Percentiles rank a stretch among this genome's conserved stretches.
Evolutionary conservation across 768 basidiomycete genomes (phyloP).

Genomic region (Mycena epipterygia): DNA sequence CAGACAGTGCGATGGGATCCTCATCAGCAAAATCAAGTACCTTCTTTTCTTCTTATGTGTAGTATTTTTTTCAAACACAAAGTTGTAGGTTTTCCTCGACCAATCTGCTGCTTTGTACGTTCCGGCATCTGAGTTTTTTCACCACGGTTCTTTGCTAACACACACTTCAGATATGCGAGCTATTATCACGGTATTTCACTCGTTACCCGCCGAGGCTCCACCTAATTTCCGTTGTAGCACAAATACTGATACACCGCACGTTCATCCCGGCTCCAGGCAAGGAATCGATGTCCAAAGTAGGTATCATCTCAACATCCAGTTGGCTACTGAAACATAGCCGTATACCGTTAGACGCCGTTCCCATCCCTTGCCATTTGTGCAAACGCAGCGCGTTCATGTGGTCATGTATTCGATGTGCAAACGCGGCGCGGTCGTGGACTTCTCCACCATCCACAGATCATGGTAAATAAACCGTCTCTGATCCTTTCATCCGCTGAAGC

Average conservation of each 20-base stretch:
- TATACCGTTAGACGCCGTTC: constrained; percentile 57
- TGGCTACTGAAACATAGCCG: constrained; percentile 32
- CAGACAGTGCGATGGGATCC: constrained; percentile 32
- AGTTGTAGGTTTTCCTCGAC: constrained; percentile 22
- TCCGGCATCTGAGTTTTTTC: not conserved
- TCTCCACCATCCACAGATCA: not conserved
- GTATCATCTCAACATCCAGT: not conserved
- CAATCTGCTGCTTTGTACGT: constrained; percentile 31
- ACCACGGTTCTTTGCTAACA: not conserved
- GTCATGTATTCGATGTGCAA: constrained; percentile 60
- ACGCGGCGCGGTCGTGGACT: constrained; percentile 41
- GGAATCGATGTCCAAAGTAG: not conserved
- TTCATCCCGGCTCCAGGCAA: constrained; percentile 24
- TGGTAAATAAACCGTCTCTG: constrained; percentile 19
- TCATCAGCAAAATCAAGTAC: constrained; percentile 22
- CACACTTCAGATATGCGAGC: constrained; percentile 11
- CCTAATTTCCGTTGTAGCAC: not conserved
- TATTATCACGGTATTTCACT: constrained; percentile 30
- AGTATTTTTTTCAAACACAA: not conserved
- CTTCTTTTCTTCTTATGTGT: not conserved
- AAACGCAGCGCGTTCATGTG: constrained; percentile 44
- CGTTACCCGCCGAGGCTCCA: not conserved
- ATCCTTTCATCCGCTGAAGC: not conserved
- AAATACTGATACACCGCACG: constrained; percentile 29
- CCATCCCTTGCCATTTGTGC: not conserved